Base-by-base conservation (phyloP, 805 yeast species). In the Lipomyces japonicus region DNA sequence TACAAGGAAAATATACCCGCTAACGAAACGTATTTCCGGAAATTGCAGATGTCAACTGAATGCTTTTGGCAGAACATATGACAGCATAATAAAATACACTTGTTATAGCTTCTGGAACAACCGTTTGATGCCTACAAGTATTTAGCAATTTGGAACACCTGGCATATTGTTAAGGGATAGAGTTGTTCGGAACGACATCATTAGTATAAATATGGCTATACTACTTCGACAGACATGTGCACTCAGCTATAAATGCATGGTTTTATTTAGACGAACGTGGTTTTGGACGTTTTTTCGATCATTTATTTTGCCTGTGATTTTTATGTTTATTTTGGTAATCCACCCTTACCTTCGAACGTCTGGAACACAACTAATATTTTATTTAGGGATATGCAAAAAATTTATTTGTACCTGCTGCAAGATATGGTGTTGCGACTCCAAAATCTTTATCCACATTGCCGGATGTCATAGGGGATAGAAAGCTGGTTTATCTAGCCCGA, bases 351-450 rank as follows among this genome's bases (percentile, higher is more conserved):
- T 9, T 9, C 16, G 14, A 12, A 4, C 2, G 14, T 25, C 14
- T 31, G 18, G 9, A n/a, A 24, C 25, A 10, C 5, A n/a, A 19
- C 44, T 38, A 38, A 38, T 30, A 12, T 2, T 26, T 31, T 38
- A 18, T 25, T 10, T 42, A 51, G 55, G 55, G 50, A 14, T 16
- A 39, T n/a, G 26, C 50, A 18, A 43, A 42, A 40, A 46, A 53
- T 25, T 37, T 45, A 21, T 53, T 23, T 42, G 57, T 39, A 0
- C 57, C 57, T 2, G 25, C 48, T 4, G 67, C 65, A 3, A 53
- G 46, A 16, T 67, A 60, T 40, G 71, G 71, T n/a, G 61, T 67
- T 2, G 60, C 64, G 14, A 44, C 46, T 7, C 65, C 68, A 3
- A 42, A 44, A 2, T 53, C 59, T 7, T 53, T 67, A 4, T 52